Base-by-base conservation (phyloP, 2,329 filamentous ascomycete species). In the Aspergillus hiratsukae region DNA sequence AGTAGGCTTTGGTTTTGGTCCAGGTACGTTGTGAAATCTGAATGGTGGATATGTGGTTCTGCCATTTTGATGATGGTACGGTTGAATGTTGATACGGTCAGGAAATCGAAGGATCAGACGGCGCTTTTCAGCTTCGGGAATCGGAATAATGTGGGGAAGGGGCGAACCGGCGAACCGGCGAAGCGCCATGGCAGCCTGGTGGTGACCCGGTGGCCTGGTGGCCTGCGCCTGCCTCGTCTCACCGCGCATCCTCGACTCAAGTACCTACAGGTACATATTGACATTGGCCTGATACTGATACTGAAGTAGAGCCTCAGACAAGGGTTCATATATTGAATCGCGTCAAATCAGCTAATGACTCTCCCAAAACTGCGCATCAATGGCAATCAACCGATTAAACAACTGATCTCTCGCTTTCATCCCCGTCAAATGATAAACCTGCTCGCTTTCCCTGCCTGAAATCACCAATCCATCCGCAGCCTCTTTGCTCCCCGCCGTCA, bases 311-410 rank as follows among this genome's bases (percentile, higher is more conserved):
- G 23, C 23, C 2, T 23, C 3, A 3, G 23, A 23, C 23, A 23
- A 23, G 23, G 23, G 23, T 23, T 3, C 23, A 23, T 23, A 37
- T 37, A 37, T 37, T 7, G 5, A 5, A 37, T 17, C 41, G n/a
- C 19, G 10, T 45, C 2, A 23, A 10, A 8, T 43, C 40, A 19
- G 8, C 40, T 19, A 93, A 85, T 85, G 89, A 54, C 83, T 81
- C 77, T 91, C 88, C 90, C 90, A 94, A 78, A 91, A 91, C 79
- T 95, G 90, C 5, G 81, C 81, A 1, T 89, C 89, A 73, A 93
- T 89, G 1, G 88, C 84, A 54, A 91, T 76, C 54, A 94, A 69
- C 17, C 90, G 83, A 74, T 94, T 93, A 67, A 94, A 93, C 41
- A 95, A 69, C 73, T 93, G 88, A 64, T 95, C 89, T 41, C 90